These are phyloP conservation scores for Trichophyton simii DNA, from an alignment of 2,329 filamentous ascomycete genomes.

Conservation along the genomic window DNA sequence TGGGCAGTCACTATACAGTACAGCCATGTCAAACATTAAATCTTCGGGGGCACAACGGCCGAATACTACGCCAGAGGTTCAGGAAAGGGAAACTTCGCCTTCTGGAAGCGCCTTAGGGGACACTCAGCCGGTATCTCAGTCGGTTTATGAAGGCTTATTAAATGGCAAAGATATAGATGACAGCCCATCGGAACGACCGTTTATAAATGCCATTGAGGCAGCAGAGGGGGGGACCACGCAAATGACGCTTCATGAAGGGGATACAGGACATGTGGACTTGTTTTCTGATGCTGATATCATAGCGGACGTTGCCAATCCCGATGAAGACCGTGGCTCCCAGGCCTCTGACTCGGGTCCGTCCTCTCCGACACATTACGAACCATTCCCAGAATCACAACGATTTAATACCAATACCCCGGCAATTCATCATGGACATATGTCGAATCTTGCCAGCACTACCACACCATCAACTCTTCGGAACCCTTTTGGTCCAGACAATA, in stretches of 20 bases:
- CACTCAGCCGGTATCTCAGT: slow-evolving; percentile 35
- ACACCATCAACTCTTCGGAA: slow-evolving; percentile 34
- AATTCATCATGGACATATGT: slow-evolving; percentile 23
- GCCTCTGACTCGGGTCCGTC: slow-evolving; percentile 24
- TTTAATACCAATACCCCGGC: slow-evolving; percentile 33
- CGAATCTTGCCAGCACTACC: slow-evolving; percentile 7
- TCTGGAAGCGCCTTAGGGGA: slow-evolving; percentile 27
- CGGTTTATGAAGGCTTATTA: slow-evolving; percentile 31
- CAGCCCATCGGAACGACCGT: neutral
- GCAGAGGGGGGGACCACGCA: slow-evolving; percentile 24
- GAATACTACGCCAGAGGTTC: slow-evolving; percentile 15
- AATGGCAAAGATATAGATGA: slow-evolving; percentile 23
- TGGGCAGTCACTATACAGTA: neutral
- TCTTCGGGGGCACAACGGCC: slow-evolving; percentile 13
- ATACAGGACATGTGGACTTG: slow-evolving; percentile 33
- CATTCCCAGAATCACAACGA: slow-evolving; percentile 37
- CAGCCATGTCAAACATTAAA: neutral
- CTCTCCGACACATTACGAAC: slow-evolving; percentile 27
- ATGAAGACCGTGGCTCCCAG: slow-evolving; percentile 50
- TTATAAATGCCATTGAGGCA: slow-evolving; percentile 9
- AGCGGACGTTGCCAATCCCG: slow-evolving; percentile 5
- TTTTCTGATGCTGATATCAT: slow-evolving; percentile 25
- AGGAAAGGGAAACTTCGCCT: slow-evolving; percentile 23
- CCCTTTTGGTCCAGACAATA: slow-evolving; percentile 28
- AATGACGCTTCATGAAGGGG: slow-evolving; percentile 29